A percentile compares a stretch with the other conserved stretches of the same genome.
These are phyloP conservation scores for Pseudogymnoascus pannorum DNA, from an alignment of 2,329 filamentous ascomycete species.

Conservation along the genomic window DNA sequence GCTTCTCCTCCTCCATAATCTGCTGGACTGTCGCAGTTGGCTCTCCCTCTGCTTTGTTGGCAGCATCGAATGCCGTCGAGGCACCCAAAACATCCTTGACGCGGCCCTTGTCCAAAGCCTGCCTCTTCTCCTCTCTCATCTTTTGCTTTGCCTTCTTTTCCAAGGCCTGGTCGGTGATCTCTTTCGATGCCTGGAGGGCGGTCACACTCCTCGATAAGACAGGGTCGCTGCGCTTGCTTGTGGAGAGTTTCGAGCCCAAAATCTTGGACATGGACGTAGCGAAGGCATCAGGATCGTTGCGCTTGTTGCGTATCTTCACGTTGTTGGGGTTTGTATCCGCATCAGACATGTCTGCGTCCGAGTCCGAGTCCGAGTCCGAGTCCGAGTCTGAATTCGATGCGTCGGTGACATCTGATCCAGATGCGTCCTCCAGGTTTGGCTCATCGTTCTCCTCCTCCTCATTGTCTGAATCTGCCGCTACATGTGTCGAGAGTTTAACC, in stretches of 20 bases:
- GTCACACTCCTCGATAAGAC: constrained; percentile 78
- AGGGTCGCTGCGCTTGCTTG: constrained; percentile 74
- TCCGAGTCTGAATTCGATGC: constrained; percentile 14
- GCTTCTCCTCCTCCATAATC: constrained; percentile 65
- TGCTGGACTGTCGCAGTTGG: constrained; percentile 43
- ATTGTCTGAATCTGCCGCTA: constrained; percentile 28
- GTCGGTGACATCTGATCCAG: constrained; percentile 20
- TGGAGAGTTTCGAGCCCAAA: constrained; percentile 78
- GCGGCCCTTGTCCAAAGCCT: constrained; percentile 76
- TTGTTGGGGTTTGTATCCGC: constrained; percentile 36
- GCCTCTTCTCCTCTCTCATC: constrained; percentile 71
- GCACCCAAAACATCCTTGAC: constrained; percentile 76
- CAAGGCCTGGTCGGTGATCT: constrained; percentile 67
- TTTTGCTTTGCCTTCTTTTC: constrained; percentile 75
- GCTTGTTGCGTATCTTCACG: constrained; percentile 55
- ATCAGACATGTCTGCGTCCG: constrained; percentile 28
- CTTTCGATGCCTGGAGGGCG: constrained; percentile 64
- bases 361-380: constrained; percentile 13
- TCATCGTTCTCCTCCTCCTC: constrained; percentile 24
- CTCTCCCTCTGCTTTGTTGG: constrained; percentile 33
- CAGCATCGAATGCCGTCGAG: constrained; percentile 43
- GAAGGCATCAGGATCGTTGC: constrained; percentile 87
- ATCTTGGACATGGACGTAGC: constrained; percentile 92
- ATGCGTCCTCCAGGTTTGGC: constrained; percentile 22
- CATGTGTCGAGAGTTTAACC: constrained; percentile 18